Evolutionary conservation across 768 basidiomycete species (phyloP).

Genomic region (Mycena latifolia): DNA sequence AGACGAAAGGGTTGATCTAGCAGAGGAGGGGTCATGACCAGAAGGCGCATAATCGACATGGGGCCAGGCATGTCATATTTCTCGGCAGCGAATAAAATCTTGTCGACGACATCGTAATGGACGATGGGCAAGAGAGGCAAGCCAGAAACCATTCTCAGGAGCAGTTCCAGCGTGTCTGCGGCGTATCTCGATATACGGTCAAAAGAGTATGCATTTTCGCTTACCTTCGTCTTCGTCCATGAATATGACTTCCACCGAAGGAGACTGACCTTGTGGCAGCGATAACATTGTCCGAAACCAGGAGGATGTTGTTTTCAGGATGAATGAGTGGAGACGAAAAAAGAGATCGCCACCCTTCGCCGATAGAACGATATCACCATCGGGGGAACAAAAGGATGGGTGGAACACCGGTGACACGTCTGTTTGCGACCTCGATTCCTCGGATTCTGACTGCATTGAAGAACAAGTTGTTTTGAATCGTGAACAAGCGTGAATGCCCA

Average conservation of each 20-base stretch:
- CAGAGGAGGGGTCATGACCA: conserved; percentile 65
- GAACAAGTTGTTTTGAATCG: background rate
- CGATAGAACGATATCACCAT: conserved; percentile 68
- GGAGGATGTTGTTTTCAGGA: conserved; percentile 72
- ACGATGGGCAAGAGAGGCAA: conserved; percentile 53
- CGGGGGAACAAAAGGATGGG: conserved; percentile 62
- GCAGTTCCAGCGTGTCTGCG: conserved; percentile 61
- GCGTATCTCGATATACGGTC: background rate
- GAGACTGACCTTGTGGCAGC: conserved; percentile 56
- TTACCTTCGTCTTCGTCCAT: conserved; percentile 64
- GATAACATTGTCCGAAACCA: conserved; percentile 75
- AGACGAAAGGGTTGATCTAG: conserved; percentile 64
- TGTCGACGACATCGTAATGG: conserved; percentile 65
- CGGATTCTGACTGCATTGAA: conserved; percentile 30
- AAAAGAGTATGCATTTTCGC: background rate
- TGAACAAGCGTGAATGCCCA: background rate
- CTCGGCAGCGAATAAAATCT: conserved; percentile 71
- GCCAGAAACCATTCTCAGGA: conserved; percentile 74
- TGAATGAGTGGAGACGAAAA: conserved; percentile 71
- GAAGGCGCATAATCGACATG: conserved; percentile 67
- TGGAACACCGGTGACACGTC: conserved; percentile 44
- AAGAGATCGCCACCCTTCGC: conserved; percentile 61
- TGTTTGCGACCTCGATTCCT: conserved; percentile 8
- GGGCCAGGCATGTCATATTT: conserved; percentile 81
- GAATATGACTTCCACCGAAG: conserved; percentile 54